phyloP scores from a whole-genome alignment of 176 grass and related monocot species.

The Alopecurus myosuroides region DNA sequence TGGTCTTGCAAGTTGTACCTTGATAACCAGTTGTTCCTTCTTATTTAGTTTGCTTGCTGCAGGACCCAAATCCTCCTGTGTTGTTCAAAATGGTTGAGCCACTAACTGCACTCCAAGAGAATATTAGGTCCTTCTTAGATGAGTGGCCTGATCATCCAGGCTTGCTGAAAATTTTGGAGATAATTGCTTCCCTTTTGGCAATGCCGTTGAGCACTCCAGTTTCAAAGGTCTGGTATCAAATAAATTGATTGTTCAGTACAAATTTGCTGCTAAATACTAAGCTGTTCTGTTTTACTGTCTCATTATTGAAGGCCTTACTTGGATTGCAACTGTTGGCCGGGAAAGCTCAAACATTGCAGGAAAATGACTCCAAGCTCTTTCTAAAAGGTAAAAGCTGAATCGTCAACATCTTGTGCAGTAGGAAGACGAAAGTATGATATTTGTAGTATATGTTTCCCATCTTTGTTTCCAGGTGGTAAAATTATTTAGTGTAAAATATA shows the following conservation, averaged over 20 bases:
- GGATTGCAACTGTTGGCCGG: slow-evolving; percentile 76
- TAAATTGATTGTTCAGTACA: background rate
- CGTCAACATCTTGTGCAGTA: slow-evolving; percentile 3
- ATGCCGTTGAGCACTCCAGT: slow-evolving; percentile 55
- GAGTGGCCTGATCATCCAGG: slow-evolving; percentile 89
- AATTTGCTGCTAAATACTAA: slow-evolving; percentile 13
- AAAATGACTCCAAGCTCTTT: slow-evolving; percentile 74
- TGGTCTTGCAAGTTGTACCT: slow-evolving; percentile 5
- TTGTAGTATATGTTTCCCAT: background rate
- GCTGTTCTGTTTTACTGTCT: background rate
- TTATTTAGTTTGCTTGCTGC: slow-evolving; percentile 25
- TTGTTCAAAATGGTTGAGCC: slow-evolving; percentile 80
- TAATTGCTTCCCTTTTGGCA: slow-evolving; percentile 59
- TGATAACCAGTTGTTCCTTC: background rate
- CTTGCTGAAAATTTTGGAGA: slow-evolving; percentile 68
- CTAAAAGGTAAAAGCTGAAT: slow-evolving; percentile 56
- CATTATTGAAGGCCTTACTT: slow-evolving; percentile 63
- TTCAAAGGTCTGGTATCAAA: slow-evolving; percentile 54
- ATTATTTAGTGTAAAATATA: background rate
- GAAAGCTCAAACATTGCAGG: slow-evolving; percentile 77
- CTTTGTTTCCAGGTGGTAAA: background rate
- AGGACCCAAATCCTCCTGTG: slow-evolving; percentile 74
- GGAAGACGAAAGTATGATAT: background rate
- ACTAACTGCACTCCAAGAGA: slow-evolving; percentile 46
- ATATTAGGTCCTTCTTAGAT: slow-evolving; percentile 59